Evolutionary conservation across 2,329 filamentous ascomycete species (phyloP), one percentile per base, ranked within the genome.

Genomic region (Diaporthe caulivora): DNA sequence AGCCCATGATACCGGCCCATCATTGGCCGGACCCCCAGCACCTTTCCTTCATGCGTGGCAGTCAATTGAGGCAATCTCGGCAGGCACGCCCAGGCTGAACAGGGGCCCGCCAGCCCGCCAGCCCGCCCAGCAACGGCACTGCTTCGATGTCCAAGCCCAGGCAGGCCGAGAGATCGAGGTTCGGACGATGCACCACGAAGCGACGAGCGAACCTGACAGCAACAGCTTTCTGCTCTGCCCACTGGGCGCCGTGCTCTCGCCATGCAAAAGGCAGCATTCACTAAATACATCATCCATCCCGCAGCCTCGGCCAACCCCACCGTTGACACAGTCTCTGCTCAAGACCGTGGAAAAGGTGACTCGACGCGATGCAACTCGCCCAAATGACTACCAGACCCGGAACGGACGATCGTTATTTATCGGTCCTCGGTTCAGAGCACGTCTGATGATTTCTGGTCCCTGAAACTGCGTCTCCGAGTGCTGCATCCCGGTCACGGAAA

Each of bases 61-160:
- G 53, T 67, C 62, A 67, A 53, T 67, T 53, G 47, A 67, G 62
- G 47, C 11, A 67, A 67, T 67, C 62, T 67, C 62, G 62, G 62
- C 47, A 67, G 62, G 62, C 47, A 67, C 54, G 51, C 34, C 4
- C 37, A n/a, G 51, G 53, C 67, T 21, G 10, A 11, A 17, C n/a
- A 18, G 37, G n/a, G 2, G 5, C 7, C 29, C 17, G n/a, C 49
- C 34, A 29, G 15, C 67, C 26, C 51, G n/a, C 51, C 40, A 47
- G 26, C 67, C n/a, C n/a, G n/a, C n/a, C n/a, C n/a, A n/a, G n/a
- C n/a, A n/a, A 44, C 54, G 51, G 34, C 37, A 40, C 53, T 58
- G 53, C 7, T n/a, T 37, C 53, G 13, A 60, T 37, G 31, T 44
- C 34, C 68, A 60, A 37, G 15, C 29, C 18, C 68, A 60, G 60